These are phyloP conservation scores for Boechera divaricarpa DNA, from an alignment of 345 rosid genomes.

Conservation along the genomic window DNA sequence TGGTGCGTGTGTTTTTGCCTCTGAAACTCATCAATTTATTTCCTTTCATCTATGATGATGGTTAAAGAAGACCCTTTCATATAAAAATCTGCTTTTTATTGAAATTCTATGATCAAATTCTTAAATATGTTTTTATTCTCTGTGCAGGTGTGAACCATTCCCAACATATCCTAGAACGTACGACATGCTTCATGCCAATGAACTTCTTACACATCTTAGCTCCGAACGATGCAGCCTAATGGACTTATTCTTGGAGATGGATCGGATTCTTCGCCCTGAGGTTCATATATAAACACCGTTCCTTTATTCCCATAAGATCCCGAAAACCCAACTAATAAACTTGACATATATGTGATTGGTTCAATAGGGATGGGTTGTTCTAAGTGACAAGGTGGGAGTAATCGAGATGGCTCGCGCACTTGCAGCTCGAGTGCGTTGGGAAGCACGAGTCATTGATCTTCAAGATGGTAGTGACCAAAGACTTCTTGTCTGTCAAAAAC, in stretches of 20 bases:
- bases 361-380: conserved; percentile 88
- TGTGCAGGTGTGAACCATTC: conserved; percentile 92
- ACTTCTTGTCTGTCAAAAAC: conserved; percentile 95
- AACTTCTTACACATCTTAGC: conserved; percentile 73
- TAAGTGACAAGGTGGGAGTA: conserved; percentile 73
- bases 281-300: conserved; percentile 47
- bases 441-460: conserved; percentile 93
- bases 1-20: conserved; percentile 61
- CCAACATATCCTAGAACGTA: conserved; percentile 98
- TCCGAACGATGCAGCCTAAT: conserved; percentile 69
- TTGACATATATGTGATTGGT: conserved; percentile 24
- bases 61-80: not conserved
- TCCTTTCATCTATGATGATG: not conserved
- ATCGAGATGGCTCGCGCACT: conserved; percentile 83
- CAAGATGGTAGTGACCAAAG: conserved; percentile 97
- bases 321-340: not conserved
- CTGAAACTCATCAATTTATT: not conserved
- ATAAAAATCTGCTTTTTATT: not conserved
- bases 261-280: conserved; percentile 96
- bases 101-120: not conserved
- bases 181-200: conserved; percentile 94
- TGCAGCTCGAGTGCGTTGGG: conserved; percentile 88
- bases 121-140: conserved; percentile 7
- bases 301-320: not conserved
- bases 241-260: conserved; percentile 92